These are phyloP conservation scores for Nannizziopsis arthrosporioides DNA, from an alignment of 2,329 filamentous ascomycete genomes.

Conservation along the genomic window DNA sequence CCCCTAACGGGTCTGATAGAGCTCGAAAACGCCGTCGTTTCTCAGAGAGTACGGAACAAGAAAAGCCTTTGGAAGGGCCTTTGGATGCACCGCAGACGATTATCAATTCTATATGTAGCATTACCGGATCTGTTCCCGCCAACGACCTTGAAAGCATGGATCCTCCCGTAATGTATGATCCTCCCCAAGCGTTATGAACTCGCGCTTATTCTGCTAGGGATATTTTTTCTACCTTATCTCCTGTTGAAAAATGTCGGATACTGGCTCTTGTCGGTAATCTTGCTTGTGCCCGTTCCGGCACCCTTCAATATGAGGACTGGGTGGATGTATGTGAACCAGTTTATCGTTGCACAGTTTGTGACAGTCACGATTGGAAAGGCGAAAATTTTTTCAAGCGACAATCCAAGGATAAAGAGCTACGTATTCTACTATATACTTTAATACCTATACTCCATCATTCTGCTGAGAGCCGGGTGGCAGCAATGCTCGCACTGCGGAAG, in stretches of 20 bases:
- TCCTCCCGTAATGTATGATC: conserved; percentile 40
- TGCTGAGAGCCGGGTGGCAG: conserved; percentile 53
- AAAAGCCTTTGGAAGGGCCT: conserved; percentile 22
- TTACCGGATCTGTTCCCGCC: conserved; percentile 27
- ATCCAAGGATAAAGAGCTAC: conserved; percentile 24
- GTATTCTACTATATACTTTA: conserved; percentile 35
- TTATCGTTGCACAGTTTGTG: conserved; percentile 30
- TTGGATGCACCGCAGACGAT: conserved; percentile 23
- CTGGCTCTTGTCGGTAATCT: conserved; percentile 47
- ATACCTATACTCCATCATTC: conserved; percentile 36
- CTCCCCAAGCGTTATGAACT: not conserved
- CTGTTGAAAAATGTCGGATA: conserved; percentile 41
- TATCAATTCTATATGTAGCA: conserved; percentile 22
- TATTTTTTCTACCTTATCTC: conserved; percentile 38
- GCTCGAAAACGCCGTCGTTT: conserved; percentile 28
- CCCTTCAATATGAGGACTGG: conserved; percentile 28
- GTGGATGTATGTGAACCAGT: conserved; percentile 17
- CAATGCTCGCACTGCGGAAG: conserved; percentile 59
- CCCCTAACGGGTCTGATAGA: conserved; percentile 12
- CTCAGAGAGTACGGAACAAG: conserved; percentile 22
- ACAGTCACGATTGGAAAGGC: conserved; percentile 18
- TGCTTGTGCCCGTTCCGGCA: conserved; percentile 45
- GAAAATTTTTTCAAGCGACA: conserved; percentile 10
- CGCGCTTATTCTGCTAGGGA: conserved; percentile 21
- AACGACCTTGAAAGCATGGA: conserved; percentile 32